Evolutionary conservation across 805 yeast species (phyloP).

Genomic region (Sugiyamaella mastotermitis): DNA sequence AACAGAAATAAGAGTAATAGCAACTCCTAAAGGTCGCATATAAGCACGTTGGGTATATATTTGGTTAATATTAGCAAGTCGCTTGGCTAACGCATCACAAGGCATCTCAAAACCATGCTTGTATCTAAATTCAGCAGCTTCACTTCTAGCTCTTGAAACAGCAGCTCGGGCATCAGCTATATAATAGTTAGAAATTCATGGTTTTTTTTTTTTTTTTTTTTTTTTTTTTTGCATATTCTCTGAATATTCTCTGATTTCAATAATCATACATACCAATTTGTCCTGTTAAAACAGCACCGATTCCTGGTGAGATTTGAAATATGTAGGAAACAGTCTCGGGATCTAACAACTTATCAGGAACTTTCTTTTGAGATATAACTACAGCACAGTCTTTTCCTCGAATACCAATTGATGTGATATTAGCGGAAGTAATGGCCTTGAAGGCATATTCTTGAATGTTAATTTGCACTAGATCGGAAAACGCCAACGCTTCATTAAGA

Average conservation of each 20-base stretch:
- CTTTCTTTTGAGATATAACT: conserved; percentile 88
- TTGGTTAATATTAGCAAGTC: conserved; percentile 94
- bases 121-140: conserved; percentile 91
- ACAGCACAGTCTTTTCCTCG: conserved; percentile 85
- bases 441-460: conserved; percentile 74
- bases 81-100: conserved; percentile 81
- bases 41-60: conserved; percentile 96
- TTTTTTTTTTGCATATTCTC: too few species aligned
- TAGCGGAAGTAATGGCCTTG: conserved; percentile 91
- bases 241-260: too few species aligned
- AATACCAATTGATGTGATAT: conserved; percentile 82
- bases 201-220: too few species aligned
- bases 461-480: too few species aligned
- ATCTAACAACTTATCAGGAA: conserved; percentile 90
- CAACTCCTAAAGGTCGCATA: conserved; percentile 97
- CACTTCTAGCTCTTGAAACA: conserved; percentile 86
- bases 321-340: conserved; percentile 80
- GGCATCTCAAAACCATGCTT: conserved; percentile 97
- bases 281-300: conserved; percentile 92
- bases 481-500: too few species aligned
- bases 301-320: conserved; percentile 69
- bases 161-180: conserved; percentile 86
- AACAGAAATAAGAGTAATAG: conserved; percentile 78
- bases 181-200: conserved; percentile 2
- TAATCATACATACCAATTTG: conserved; percentile 38